These are phyloP conservation scores for Kazachstania kunashirensis DNA, from an alignment of 805 yeast species.

Conservation along the genomic window DNA sequence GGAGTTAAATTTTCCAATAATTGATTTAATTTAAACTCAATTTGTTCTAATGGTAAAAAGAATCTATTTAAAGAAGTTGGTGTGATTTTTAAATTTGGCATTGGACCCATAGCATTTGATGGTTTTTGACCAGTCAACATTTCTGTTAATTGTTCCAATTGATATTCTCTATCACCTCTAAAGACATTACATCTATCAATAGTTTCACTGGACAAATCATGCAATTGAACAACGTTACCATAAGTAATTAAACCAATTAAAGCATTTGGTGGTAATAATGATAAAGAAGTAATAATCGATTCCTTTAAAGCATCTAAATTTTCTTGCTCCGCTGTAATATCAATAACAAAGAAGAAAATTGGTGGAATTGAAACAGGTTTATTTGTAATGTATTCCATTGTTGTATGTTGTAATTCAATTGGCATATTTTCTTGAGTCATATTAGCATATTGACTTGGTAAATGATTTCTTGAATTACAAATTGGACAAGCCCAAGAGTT, in stretches of 20 bases:
- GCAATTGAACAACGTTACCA: conserved; percentile 85
- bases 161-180: conserved; percentile 81
- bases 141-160: conserved; percentile 44
- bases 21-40: conserved; percentile 75
- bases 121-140: conserved; percentile 52
- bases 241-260: conserved; percentile 74
- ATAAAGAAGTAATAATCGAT: conserved; percentile 61
- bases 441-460: conserved; percentile 75
- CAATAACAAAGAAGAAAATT: conserved; percentile 75
- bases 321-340: conserved; percentile 82
- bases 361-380: conserved; percentile 82
- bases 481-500: conserved; percentile 80
- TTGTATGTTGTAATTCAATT: conserved; percentile 62
- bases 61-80: conserved; percentile 49
- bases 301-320: conserved; percentile 78
- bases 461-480: conserved; percentile 66
- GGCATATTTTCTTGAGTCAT: conserved; percentile 72
- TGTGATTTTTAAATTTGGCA: conserved; percentile 28
- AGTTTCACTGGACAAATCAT: conserved; percentile 62
- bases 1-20: conserved; percentile 66
- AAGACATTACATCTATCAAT: conserved; percentile 72
- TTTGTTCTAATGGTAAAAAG: conserved; percentile 61
- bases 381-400: conserved; percentile 76
- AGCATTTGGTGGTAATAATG: conserved; percentile 81
- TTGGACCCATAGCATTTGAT: conserved; percentile 23